Evolutionary conservation across 2,329 filamentous ascomycete genomes (phyloP), one percentile per base, ranked within the genome.

Genomic region (Colletotrichum sp.): DNA sequence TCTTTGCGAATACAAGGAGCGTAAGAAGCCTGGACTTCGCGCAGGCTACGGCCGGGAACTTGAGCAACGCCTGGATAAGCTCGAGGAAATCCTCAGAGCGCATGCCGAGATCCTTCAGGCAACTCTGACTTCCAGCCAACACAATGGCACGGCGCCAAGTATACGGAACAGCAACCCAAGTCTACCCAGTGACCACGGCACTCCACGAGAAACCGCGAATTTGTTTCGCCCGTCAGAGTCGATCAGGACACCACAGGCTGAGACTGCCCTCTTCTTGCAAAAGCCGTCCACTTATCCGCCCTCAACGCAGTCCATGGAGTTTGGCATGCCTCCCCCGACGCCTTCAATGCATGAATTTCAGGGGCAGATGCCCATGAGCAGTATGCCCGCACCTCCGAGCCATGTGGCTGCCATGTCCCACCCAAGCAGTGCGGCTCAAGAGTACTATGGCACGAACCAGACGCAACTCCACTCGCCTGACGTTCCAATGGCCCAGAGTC

Each of bases 1-100:
- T 34, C 82, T 85, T 22, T 94, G 92, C 84, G 92, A 93, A 81
- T 94, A 94, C 84, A 93, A 92, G 81, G 92, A 93, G 80, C 88
- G 92, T 70, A 93, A 93, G 84, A 93, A 93, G 80, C 92, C 92
- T 10, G 92, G 92, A 0, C 83, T 93, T 15, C 87, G 91, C 68
- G 92, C 92, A 39, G 92, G 92, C 18, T 95, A 95, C 82, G 93
- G 93, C 18, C 90, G 93, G 71, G 93, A 95, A 83, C 85, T 95
- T 32, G 93, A 95, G 83, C 92, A 94, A 80, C 90, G 94, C 48
- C 89, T 95, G 55, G 93, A 95, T 81, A 90, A 90, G 80, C 87
- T 95, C 15, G 93, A 95, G 82, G 90, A 92, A 73, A 90, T 94
- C 60, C 85, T 95, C 64, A 89, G 90, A 68, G 87, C 90, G 1